Percentiles rank a stretch among this genome's conserved stretches.
These are phyloP conservation scores for Colletotrichum sp. DNA, from an alignment of 2,329 filamentous ascomycete genomes.

Conservation along the genomic window DNA sequence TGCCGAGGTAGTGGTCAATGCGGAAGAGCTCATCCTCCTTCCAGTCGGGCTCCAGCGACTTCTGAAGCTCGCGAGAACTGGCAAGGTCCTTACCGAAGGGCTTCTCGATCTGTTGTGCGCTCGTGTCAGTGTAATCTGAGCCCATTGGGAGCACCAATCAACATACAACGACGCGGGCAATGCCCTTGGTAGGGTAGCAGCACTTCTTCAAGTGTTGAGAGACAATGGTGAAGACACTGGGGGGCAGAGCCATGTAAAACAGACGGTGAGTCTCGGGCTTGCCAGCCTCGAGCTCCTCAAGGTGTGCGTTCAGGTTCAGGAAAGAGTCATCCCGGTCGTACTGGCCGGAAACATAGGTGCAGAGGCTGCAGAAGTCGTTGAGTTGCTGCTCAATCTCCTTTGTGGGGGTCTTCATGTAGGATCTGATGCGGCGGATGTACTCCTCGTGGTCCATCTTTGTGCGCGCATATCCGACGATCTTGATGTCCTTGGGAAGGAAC, in stretches of 20 bases:
- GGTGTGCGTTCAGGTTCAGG: constrained; percentile 80
- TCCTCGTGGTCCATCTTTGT: constrained; percentile 99
- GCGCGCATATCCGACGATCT: constrained; percentile 97
- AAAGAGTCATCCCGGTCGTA: constrained; percentile 98
- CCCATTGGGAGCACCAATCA: not conserved
- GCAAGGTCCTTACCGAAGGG: constrained; percentile 97
- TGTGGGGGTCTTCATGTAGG: constrained; percentile 98
- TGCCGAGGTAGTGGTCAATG: constrained; percentile 98
- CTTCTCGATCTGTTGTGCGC: constrained; percentile 81
- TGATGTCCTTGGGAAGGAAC: constrained; percentile 96
- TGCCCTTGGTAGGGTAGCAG: constrained; percentile 91
- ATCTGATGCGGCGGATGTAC: constrained; percentile 92
- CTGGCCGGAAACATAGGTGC: constrained; percentile 94
- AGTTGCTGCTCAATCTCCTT: constrained; percentile 97
- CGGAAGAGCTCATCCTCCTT: constrained; percentile 98
- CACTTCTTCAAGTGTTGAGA: constrained; percentile 97
- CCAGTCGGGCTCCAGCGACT: constrained; percentile 96
- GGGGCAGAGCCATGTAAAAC: constrained; percentile 99
- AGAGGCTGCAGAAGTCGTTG: constrained; percentile 85
- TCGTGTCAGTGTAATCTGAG: not conserved
- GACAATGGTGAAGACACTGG: constrained; percentile 97
- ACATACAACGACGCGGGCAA: constrained; percentile 91
- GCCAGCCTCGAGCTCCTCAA: constrained; percentile 83
- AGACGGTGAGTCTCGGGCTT: constrained; percentile 86
- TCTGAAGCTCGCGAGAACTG: constrained; percentile 93